Base-by-base conservation (phyloP, 495 filamentous ascomycete genomes). In the Xylaria flabelliformis region DNA sequence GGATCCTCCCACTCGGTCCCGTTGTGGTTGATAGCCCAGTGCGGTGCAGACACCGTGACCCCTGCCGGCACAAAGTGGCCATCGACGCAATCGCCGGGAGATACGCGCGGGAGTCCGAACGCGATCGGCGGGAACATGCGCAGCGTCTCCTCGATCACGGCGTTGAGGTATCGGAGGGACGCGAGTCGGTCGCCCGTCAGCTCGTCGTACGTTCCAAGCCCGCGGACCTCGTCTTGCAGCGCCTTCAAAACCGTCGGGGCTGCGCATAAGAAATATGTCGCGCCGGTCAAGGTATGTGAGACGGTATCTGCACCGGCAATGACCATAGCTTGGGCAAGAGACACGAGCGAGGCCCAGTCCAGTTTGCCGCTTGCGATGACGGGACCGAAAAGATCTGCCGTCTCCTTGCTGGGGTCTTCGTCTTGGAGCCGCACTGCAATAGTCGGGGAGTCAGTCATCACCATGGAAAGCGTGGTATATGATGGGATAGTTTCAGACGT, bases 141-240 rank as follows among this genome's bases (percentile, higher is more conserved):
- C 65, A 86, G 44, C 44, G 77, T 32, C 75, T 85, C 84, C 29
- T 86, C 79, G 56, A 85, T 80, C 2, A 85, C 80, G 6, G 80
- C 83, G 26, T 78, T 79, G 17, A 84, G 74, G 69, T 83, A 83
- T 17, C 74, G 69, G 0, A 85, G 77, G 34, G 79, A 51, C 61
- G 51, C 51, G 3, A 75, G 48, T 17, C 75, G 63, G 3, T 36
- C 62, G 4, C 75, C 77, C 21, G 73, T 73, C 34, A 82, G 68
- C 67, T 75, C 70, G 1, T 74, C 72, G 50, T 75, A 70, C 15
- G 21, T 48, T 19, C 48, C 32, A 6, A 76, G 55, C 29, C 55
- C 73, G 19, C 74, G 62, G 34, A 76, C 62, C 63, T 88, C 86
- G 0, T 76, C 67, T 34, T 68, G 71, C 21, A 87, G 61, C 56